Conservation (phyloP, 169 alveolate species). For the Cryptosporidium muris region DNA sequence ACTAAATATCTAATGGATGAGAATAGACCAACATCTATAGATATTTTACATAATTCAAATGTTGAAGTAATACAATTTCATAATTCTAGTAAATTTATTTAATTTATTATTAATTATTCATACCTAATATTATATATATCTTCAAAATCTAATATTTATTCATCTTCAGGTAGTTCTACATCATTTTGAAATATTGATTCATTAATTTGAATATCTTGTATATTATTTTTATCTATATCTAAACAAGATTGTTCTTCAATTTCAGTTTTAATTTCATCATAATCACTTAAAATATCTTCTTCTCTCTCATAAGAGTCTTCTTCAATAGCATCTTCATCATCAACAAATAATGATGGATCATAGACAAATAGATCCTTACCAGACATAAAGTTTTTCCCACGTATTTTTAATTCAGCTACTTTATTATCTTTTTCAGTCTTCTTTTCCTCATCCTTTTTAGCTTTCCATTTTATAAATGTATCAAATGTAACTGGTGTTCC, state of each 20-base stretch:
- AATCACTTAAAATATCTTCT: slow-evolving; percentile 26
- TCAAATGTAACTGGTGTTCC: slow-evolving; percentile 92
- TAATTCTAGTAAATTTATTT: neutral
- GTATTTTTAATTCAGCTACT: slow-evolving; percentile 78
- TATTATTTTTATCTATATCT: neutral
- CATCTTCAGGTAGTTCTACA: slow-evolving; percentile 56
- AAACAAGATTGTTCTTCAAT: neutral
- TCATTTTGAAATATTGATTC: slow-evolving; percentile 63
- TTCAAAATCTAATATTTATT: neutral
- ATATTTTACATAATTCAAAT: slow-evolving; percentile 22
- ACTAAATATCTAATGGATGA: slow-evolving; percentile 63
- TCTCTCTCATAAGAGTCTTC: slow-evolving; percentile 49
- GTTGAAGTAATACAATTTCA: slow-evolving; percentile 13
- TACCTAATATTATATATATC: neutral
- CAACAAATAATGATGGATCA: slow-evolving; percentile 80
- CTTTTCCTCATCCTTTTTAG: slow-evolving; percentile 80
- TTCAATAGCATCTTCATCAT: slow-evolving; percentile 67
- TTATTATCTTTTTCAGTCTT: slow-evolving; percentile 78
- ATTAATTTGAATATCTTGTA: slow-evolving; percentile 29
- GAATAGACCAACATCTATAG: neutral
- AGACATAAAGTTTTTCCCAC: slow-evolving; percentile 74
- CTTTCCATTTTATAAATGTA: slow-evolving; percentile 91
- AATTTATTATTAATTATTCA: neutral
- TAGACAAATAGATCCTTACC: slow-evolving; percentile 85
- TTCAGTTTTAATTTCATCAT: slow-evolving; percentile 11